Evolutionary conservation across 1,284 basidiomycete species (phyloP).

Genomic region (Cystobasidiaceae sp.): DNA sequence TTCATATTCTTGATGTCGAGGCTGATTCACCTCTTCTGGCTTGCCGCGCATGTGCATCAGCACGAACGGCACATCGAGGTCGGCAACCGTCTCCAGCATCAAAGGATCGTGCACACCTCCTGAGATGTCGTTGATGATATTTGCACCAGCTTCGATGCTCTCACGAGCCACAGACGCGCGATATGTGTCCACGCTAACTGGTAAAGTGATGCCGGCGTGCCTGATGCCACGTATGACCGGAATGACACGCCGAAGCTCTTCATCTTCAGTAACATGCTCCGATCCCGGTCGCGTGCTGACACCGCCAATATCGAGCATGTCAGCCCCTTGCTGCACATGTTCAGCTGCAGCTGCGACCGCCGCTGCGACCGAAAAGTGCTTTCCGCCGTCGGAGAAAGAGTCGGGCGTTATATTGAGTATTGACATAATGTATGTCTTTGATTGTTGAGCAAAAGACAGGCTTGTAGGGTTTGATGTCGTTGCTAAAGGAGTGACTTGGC

Average conservation of each 20-base stretch:
- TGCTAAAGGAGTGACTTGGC: conserved; percentile 57
- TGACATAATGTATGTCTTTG: conserved; percentile 73
- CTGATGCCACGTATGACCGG: conserved; percentile 59
- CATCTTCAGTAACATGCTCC: conserved; percentile 60
- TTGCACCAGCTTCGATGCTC: conserved; percentile 76
- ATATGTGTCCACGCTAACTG: conserved; percentile 90
- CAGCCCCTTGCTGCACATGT: conserved; percentile 55
- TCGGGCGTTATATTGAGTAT: conserved; percentile 94
- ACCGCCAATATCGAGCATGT: conserved; percentile 88
- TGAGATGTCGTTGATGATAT: conserved; percentile 91
- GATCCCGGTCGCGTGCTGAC: conserved; percentile 84
- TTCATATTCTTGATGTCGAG: conserved; percentile 54
- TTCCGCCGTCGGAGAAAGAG: conserved; percentile 90
- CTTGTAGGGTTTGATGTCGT: conserved; percentile 50
- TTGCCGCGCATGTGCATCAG: conserved; percentile 92
- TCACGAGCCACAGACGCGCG: conserved; percentile 71
- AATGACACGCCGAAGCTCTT: conserved; percentile 62
- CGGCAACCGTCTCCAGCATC: conserved; percentile 66
- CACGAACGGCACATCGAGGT: conserved; percentile 61
- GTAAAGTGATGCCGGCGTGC: conserved; percentile 48
- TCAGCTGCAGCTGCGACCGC: conserved; percentile 40
- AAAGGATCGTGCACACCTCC: conserved; percentile 60
- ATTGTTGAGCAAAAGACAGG: conserved; percentile 28
- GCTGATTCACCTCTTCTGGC: conserved; percentile 51
- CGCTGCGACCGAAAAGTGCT: conserved; percentile 40